A percentile compares a stretch with the other conserved stretches of the same genome.
These are phyloP conservation scores for Ophiostoma populinum DNA, from an alignment of 2,329 filamentous ascomycete species.

Conservation along the genomic window DNA sequence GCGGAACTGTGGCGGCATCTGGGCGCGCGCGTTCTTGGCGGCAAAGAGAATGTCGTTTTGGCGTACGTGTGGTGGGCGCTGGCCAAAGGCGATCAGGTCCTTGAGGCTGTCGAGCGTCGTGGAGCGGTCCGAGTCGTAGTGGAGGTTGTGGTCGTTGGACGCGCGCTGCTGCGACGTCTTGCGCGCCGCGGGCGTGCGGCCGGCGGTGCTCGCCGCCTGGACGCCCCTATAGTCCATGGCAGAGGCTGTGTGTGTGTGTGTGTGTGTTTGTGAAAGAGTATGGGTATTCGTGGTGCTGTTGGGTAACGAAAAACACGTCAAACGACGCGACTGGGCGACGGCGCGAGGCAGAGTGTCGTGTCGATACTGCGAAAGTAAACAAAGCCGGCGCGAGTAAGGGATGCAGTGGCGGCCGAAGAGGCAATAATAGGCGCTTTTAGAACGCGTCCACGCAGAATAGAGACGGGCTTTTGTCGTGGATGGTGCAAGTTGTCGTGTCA, in stretches of 20 bases:
- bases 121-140: conserved; percentile 11
- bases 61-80: conserved; percentile 4
- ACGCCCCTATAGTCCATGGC: conserved; percentile 7
- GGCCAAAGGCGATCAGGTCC: conserved; percentile 10
- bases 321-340: conserved; percentile 3
- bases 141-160: neutral
- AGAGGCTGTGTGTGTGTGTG: neutral
- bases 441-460: no score
- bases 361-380: conserved; percentile 11
- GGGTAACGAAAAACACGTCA: neutral
- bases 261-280: neutral
- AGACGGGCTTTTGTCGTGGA: no score
- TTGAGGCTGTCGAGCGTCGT: conserved; percentile 11
- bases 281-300: neutral
- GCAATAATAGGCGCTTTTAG: neutral
- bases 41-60: conserved; percentile 22
- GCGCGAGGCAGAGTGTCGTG: neutral
- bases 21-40: conserved; percentile 9
- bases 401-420: neutral
- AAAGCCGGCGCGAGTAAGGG: conserved; percentile 3
- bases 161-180: conserved; percentile 1
- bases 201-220: conserved; percentile 4
- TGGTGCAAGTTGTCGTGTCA: neutral
- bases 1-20: conserved; percentile 10
- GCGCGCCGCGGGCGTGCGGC: conserved; percentile 2